Evolutionary conservation across 1,284 basidiomycete species (phyloP), one percentile per base, ranked within the genome.

Genomic region (Agroathelia rolfsii): DNA sequence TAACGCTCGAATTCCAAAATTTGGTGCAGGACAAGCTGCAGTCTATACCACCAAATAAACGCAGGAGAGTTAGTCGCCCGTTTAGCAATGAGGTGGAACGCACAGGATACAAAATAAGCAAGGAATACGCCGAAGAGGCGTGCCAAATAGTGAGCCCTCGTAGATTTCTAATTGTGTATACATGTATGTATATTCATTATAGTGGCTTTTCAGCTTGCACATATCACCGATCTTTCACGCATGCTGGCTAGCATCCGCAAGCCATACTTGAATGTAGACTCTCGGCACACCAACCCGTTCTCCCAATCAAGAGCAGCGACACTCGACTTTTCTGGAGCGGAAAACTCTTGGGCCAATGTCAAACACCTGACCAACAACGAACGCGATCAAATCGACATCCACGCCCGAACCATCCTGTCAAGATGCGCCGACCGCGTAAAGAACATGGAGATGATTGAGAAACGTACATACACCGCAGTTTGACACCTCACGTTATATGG

Each of bases 311-410:
- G n/a, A n/a, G 53, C 51, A 26, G 58, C 63, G 9, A 69, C 72
- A 8, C 50, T 69, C 27, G 76, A 85, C 54, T 48, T 81, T 8
- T 61, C 54, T 29, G 61, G 61, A 30, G 49, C 60, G 13, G 65
- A 70, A 34, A 62, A 68, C 36, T 60, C 66, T 17, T 87, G 80
- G 79, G 56, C 71, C 9, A 72, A 72, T 36, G 65, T 88, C 28
- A 74, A 73, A 38, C 64, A 79, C 49, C 66, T 94, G 10, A 76
- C 73, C 15, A 88, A 93, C 46, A 75, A 83, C 40, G 87, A 94
- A 53, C 65, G 89, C 33, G 88, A 93, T 57, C 84, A 92, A 55
- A 83, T 94, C 39, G 90, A 94, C 61, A 62, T 89, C 41, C 86
- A 92, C 52, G 80, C 87, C 17, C 77, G 82, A 40, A 68, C 87